Percentiles rank a stretch among this genome's conserved stretches.
phyloP scores from a whole-genome alignment of 202 grass and related monocot species.

The Setaria viridis region DNA sequence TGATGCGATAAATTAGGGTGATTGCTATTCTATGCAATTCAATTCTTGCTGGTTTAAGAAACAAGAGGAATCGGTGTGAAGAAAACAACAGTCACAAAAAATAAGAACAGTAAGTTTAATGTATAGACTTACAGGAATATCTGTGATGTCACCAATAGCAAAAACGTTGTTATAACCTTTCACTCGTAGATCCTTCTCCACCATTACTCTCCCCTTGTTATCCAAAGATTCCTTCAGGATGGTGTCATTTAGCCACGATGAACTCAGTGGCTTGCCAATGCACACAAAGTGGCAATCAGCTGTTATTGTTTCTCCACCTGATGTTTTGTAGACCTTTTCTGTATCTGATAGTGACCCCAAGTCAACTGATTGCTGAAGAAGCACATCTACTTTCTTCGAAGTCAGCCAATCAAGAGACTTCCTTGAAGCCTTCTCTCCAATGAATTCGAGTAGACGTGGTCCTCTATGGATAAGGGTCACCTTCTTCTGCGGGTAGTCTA shows the following conservation, averaged over 20 bases:
- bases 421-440: slow-evolving; percentile 68
- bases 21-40: neutral
- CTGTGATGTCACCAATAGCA: slow-evolving; percentile 81
- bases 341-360: slow-evolving; percentile 54
- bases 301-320: slow-evolving; percentile 67
- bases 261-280: slow-evolving; percentile 72
- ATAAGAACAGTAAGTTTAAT: neutral
- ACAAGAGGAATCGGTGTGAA: neutral
- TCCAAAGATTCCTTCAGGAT: slow-evolving; percentile 80
- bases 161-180: slow-evolving; percentile 74
- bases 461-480: slow-evolving; percentile 83
- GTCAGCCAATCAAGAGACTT: slow-evolving; percentile 79
- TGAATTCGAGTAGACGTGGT: slow-evolving; percentile 67
- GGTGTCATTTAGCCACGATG: slow-evolving; percentile 65
- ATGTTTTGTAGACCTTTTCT: slow-evolving; percentile 60
- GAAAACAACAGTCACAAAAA: neutral
- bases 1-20: neutral
- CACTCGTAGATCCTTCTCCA: slow-evolving; percentile 73
- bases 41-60: neutral
- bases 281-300: slow-evolving; percentile 88
- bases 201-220: slow-evolving; percentile 67
- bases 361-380: slow-evolving; percentile 76
- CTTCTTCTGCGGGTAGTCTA: slow-evolving; percentile 77
- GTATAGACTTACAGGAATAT: slow-evolving; percentile 68
- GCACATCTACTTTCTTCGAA: slow-evolving; percentile 74